Evolutionary conservation across 257 asterid genomes (phyloP).

Genomic region (Capsicum chinense): DNA sequence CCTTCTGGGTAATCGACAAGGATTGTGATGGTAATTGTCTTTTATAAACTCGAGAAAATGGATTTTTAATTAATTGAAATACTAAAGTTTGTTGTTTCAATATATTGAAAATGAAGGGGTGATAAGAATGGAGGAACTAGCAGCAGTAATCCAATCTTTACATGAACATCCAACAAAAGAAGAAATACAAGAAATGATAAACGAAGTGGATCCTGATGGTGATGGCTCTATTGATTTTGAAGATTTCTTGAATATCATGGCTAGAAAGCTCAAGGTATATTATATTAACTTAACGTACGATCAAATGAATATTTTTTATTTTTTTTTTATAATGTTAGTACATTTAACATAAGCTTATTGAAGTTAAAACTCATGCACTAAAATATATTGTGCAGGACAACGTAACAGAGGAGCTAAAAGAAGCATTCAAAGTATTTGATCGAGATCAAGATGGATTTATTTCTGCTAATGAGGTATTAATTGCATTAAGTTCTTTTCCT

Average conservation of each 20-base stretch:
- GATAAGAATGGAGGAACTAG: conserved; percentile 61
- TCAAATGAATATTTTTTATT: no score
- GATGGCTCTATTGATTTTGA: conserved; percentile 59
- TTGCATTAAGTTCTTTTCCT: not conserved
- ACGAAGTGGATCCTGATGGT: conserved; percentile 59
- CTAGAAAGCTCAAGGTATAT: conserved; percentile 59
- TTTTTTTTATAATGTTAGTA: no score
- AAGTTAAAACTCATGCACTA: not conserved
- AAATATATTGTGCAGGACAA: conserved; percentile 46
- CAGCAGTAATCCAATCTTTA: conserved; percentile 55
- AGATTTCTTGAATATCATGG: conserved; percentile 64
- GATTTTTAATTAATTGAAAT: not conserved
- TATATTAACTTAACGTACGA: not conserved
- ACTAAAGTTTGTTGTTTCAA: not conserved
- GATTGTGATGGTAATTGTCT: conserved; percentile 52
- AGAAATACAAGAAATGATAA: conserved; percentile 67
- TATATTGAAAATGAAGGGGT: conserved; percentile 47
- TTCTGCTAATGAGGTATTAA: conserved; percentile 61
- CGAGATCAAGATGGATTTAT: conserved; percentile 83
- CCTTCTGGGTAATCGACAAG: conserved; percentile 60
- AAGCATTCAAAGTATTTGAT: conserved; percentile 76
- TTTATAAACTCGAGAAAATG: not conserved
- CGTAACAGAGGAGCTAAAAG: conserved; percentile 62
- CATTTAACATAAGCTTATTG: not conserved
- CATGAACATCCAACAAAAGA: conserved; percentile 63